A percentile compares a stretch with the other conserved stretches of the same genome.
Evolutionary conservation across 2,329 filamentous ascomycete genomes (phyloP).

Genomic region (Diaporthe sp.): DNA sequence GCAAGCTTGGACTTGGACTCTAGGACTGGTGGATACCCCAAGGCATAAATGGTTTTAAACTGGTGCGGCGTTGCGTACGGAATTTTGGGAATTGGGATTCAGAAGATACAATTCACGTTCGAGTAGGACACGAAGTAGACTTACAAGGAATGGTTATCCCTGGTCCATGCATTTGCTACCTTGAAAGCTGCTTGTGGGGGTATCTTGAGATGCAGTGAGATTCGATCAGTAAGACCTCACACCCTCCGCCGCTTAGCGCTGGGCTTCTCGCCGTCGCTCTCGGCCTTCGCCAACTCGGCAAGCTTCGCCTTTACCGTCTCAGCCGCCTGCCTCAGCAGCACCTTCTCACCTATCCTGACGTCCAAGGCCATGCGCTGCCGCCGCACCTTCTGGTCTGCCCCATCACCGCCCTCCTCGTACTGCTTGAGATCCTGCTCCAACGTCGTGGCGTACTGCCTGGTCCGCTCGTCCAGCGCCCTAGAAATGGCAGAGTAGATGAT

Average conservation of each 20-base stretch:
- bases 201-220: conserved; percentile 27
- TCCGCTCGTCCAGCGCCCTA: conserved; percentile 41
- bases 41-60: conserved; percentile 15
- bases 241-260: conserved; percentile 41
- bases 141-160: background rate
- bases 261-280: conserved; percentile 37
- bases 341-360: conserved; percentile 50
- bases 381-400: conserved; percentile 20
- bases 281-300: conserved; percentile 33
- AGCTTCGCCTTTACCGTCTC: conserved; percentile 38
- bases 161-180: background rate
- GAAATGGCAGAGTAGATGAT: conserved; percentile 53
- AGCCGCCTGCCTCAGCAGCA: conserved; percentile 43
- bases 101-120: background rate
- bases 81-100: background rate
- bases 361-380: conserved; percentile 43
- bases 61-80: conserved; percentile 11
- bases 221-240: background rate
- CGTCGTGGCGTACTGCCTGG: conserved; percentile 43
- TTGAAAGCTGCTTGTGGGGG: conserved; percentile 7
- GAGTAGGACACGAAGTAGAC: background rate
- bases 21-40: conserved; percentile 30
- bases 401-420: conserved; percentile 16
- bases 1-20: conserved; percentile 10
- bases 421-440: conserved; percentile 43